These are phyloP conservation scores for Cladosporium phlei DNA, from an alignment of 2,329 filamentous ascomycete species.

Conservation along the genomic window DNA sequence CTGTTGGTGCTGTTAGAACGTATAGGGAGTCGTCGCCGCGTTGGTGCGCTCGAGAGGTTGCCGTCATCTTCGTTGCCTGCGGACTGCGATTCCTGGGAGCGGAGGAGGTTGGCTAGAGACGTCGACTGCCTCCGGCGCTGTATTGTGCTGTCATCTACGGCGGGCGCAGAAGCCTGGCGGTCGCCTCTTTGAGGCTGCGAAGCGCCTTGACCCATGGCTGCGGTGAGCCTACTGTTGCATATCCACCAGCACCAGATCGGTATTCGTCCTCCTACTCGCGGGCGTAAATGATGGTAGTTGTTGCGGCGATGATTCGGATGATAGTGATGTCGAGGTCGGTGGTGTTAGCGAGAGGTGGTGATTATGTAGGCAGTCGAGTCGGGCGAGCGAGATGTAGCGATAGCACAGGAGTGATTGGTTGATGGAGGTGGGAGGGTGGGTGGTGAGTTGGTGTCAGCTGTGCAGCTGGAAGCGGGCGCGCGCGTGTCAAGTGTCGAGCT, in stretches of 20 bases:
- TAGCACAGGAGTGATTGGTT: slow-evolving; percentile 4
- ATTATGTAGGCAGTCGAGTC: not conserved
- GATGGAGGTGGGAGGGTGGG: slow-evolving; percentile 4
- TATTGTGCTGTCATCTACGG: slow-evolving; percentile 3
- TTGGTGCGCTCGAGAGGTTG: slow-evolving; percentile 2
- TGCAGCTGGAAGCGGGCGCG: not conserved
- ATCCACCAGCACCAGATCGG: slow-evolving; percentile 1
- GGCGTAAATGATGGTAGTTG: not conserved
- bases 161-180: not conserved
- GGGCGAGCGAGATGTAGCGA: slow-evolving; percentile 1
- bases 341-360: not conserved
- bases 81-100: not conserved
- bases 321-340: too few species aligned
- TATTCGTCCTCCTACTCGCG: not conserved
- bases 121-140: slow-evolving; percentile 8
- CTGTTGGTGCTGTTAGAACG: slow-evolving; percentile 20
- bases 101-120: slow-evolving; percentile 10
- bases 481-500: not conserved
- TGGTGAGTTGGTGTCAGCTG: slow-evolving; percentile 4
- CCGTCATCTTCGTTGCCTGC: slow-evolving; percentile 3
- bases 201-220: slow-evolving; percentile 30
- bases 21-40: slow-evolving; percentile 13
- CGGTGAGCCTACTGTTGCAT: slow-evolving; percentile 6
- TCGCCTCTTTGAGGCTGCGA: slow-evolving; percentile 24
- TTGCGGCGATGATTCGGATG: too few species aligned